Evolutionary conservation across 345 rosid species (phyloP).

Genomic region (Durio zibethinus): DNA sequence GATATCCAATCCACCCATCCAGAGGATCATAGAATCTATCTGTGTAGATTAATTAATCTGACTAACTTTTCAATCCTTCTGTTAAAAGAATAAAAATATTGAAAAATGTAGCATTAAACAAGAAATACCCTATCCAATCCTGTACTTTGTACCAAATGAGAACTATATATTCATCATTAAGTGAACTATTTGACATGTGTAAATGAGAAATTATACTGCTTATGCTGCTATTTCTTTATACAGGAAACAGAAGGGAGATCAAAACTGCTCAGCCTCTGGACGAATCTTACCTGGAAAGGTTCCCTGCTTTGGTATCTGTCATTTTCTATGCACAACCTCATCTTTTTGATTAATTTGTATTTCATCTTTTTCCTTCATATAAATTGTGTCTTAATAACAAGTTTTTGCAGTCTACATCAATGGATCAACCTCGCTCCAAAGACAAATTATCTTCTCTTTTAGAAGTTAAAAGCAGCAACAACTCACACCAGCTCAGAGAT

Average conservation of each 20-base stretch:
- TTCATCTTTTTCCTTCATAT: conserved; percentile 1
- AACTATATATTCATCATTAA: background rate
- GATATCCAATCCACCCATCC: background rate
- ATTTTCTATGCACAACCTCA: background rate
- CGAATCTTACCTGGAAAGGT: conserved; percentile 20
- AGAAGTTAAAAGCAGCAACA: conserved; percentile 39
- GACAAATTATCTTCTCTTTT: conserved; percentile 31
- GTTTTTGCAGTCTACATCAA: conserved; percentile 27
- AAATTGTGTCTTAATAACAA: conserved; percentile 13
- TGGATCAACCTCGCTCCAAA: conserved; percentile 18
- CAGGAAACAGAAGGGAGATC: conserved; percentile 32
- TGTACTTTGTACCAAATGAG: background rate
- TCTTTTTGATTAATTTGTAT: conserved; percentile 3
- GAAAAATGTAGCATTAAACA: background rate
- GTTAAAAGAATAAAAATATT: background rate
- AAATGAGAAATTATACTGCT: conserved; percentile 9
- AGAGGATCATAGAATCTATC: background rate
- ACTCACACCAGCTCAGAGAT: conserved; percentile 38
- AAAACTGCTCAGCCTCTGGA: conserved; percentile 22
- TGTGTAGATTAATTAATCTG: background rate
- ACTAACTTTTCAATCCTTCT: background rate
- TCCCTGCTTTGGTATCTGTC: conserved; percentile 21
- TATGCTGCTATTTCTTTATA: conserved; percentile 1
- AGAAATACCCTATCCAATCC: background rate
- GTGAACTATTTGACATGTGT: background rate